Conservation (phyloP, 495 filamentous ascomycete genomes). For the Trichocladium uniseriatum region DNA sequence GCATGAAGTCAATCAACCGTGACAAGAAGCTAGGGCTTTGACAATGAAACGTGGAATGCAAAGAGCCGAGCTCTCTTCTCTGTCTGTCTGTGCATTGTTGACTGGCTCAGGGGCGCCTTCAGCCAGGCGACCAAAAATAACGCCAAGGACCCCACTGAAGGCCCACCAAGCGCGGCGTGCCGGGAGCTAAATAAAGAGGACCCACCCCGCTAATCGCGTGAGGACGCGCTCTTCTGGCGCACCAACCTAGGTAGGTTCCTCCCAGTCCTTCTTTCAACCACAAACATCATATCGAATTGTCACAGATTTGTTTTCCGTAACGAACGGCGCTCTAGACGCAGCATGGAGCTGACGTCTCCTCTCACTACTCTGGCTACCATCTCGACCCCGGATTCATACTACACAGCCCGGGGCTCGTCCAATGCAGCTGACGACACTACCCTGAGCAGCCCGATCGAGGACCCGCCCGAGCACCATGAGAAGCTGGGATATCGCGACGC, state of each 20-base stretch:
- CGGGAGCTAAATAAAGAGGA: neutral
- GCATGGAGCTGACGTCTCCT: conserved; percentile 17
- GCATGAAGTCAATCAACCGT: too few relatives aligned
- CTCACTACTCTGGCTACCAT: conserved; percentile 14
- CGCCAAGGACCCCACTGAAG: neutral
- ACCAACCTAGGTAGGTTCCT: neutral
- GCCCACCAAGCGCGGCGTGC: neutral
- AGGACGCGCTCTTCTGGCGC: conserved; percentile 2
- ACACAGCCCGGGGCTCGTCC: conserved; percentile 16
- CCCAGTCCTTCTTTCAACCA: neutral
- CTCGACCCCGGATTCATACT: conserved; percentile 15
- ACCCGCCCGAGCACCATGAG: neutral
- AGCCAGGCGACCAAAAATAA: too few relatives aligned
- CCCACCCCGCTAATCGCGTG: conserved; percentile 7
- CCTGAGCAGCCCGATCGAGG: conserved; percentile 13
- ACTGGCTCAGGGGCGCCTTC: too few relatives aligned
- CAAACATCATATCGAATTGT: neutral
- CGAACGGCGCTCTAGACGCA: neutral
- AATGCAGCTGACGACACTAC: conserved; percentile 13
- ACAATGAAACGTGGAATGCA: too few relatives aligned
- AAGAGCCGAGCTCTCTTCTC: too few relatives aligned
- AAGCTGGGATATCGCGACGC: conserved; percentile 40
- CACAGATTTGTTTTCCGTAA: neutral
- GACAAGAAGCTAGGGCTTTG: too few relatives aligned
- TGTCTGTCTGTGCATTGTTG: neutral